Base-by-base conservation (phyloP, 108 stramenopile species). In the Cylindrotheca closterium region DNA sequence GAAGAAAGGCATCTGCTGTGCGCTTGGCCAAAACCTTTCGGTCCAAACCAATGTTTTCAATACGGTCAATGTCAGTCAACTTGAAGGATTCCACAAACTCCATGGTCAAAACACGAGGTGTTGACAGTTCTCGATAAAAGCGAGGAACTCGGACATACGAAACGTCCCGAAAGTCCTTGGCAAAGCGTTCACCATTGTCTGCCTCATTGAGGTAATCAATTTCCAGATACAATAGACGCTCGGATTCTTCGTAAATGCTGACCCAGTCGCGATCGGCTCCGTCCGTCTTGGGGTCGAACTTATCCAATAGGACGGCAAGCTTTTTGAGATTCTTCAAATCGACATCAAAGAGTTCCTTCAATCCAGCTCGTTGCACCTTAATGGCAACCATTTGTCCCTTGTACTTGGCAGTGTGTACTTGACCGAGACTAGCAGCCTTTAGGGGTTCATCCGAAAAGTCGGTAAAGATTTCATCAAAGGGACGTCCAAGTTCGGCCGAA, bases 171-270 rank as follows among this genome's bases (percentile, higher is more conserved):
- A 98, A 97, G 55, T 97, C 95, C 27, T 68, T 68, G 57, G 81
- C 78, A 63, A 95, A 96, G 47, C 93, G 68, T 51, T 92, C 84
- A 7, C 89, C 81, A 47, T 98, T 97, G 25, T 75, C 60, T 1
- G 94, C 98, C 65, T 98, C 98, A 54, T 93, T 88, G 33, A 85
- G 58, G 65, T 98, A 98, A 78, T 98, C 96, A 52, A 98, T 95
- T 62, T 98, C 98, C 61, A 88, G 63, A 58, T 97, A 98, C 30
- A 98, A 66, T 51, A 96, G 63, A 17, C 87, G 73, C 45, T 89
- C 87, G 33, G 82, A 87, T 71, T 98, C 97, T 30, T 91, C 91
- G 75, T 94, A 98, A 54, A 98, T 96, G 17, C 80, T 75, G 23
- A 94, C 88, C 96, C 96, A 98, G 64, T 96, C 86, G 34, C 96